Evolutionary conservation across 257 asterid genomes (phyloP).

Genomic region (Henckelia pumila): DNA sequence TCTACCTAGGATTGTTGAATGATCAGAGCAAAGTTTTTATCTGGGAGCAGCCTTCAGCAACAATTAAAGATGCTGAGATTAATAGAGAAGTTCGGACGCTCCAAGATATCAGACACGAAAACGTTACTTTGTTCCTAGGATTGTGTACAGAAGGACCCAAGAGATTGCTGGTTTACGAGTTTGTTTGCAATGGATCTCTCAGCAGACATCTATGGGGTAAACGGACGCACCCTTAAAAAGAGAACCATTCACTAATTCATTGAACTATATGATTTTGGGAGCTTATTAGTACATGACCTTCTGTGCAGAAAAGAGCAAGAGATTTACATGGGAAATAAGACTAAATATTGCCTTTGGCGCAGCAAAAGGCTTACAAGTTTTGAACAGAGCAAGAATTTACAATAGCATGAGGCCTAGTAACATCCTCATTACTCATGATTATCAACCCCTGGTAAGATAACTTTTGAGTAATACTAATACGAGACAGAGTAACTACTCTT

Average conservation of each 20-base stretch:
- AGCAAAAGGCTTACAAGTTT: constrained; percentile 48
- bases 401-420: constrained; percentile 54
- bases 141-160: constrained; percentile 44
- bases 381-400: constrained; percentile 41
- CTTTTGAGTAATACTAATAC: not conserved
- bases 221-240: not conserved
- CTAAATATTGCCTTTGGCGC: constrained; percentile 44
- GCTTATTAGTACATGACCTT: not conserved
- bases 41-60: constrained; percentile 44
- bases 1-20: constrained; percentile 34
- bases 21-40: constrained; percentile 40
- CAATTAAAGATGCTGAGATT: constrained; percentile 41
- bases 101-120: constrained; percentile 38
- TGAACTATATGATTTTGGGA: not conserved
- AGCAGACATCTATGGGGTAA: constrained; percentile 43
- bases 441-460: constrained; percentile 58
- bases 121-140: constrained; percentile 50
- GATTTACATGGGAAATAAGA: constrained; percentile 51
- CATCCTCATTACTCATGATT: constrained; percentile 58
- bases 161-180: constrained; percentile 50
- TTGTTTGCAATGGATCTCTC: constrained; percentile 48
- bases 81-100: constrained; percentile 37
- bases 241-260: not conserved
- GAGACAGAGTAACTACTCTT: not conserved
- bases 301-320: constrained; percentile 35